Conservation (phyloP, 371 early-diverging fungal genomes). For the Mucor lusitanicus region DNA sequence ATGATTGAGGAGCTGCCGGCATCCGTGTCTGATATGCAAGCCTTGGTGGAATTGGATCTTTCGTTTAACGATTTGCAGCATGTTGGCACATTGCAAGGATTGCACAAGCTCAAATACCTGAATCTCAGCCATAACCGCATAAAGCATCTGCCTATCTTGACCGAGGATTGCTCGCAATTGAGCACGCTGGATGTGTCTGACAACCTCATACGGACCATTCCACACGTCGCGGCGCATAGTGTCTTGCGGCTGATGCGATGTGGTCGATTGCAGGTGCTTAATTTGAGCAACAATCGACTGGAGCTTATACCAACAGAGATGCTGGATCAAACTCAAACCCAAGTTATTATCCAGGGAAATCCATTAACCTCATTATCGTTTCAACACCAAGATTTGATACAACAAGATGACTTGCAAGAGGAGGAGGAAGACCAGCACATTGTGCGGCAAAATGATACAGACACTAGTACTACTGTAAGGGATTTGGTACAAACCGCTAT, state of each 20-base stretch:
- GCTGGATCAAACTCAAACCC: slow-evolving; percentile 46
- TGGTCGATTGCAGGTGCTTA: slow-evolving; percentile 48
- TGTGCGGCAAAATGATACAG: not conserved
- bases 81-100: slow-evolving; percentile 33
- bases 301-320: slow-evolving; percentile 60
- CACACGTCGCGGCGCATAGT: slow-evolving; percentile 50
- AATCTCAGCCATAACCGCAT: slow-evolving; percentile 54
- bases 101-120: slow-evolving; percentile 29
- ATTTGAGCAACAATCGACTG: slow-evolving; percentile 58
- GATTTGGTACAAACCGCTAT: not conserved
- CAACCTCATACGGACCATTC: slow-evolving; percentile 44
- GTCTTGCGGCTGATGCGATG: slow-evolving; percentile 23
- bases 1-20: slow-evolving; percentile 44
- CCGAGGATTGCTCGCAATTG: slow-evolving; percentile 6
- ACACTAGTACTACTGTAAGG: not conserved
- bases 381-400: not conserved
- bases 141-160: slow-evolving; percentile 37
- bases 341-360: slow-evolving; percentile 59
- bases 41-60: slow-evolving; percentile 51
- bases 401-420: not conserved
- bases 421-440: not conserved
- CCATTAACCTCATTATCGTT: slow-evolving; percentile 40
- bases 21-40: slow-evolving; percentile 40
- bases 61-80: slow-evolving; percentile 51
- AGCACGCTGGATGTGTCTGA: slow-evolving; percentile 48